A percentile compares a stretch with the other conserved stretches of the same genome.
These are phyloP conservation scores for Pseudocercospora vitis DNA, from an alignment of 2,329 filamentous ascomycete genomes.

Conservation along the genomic window DNA sequence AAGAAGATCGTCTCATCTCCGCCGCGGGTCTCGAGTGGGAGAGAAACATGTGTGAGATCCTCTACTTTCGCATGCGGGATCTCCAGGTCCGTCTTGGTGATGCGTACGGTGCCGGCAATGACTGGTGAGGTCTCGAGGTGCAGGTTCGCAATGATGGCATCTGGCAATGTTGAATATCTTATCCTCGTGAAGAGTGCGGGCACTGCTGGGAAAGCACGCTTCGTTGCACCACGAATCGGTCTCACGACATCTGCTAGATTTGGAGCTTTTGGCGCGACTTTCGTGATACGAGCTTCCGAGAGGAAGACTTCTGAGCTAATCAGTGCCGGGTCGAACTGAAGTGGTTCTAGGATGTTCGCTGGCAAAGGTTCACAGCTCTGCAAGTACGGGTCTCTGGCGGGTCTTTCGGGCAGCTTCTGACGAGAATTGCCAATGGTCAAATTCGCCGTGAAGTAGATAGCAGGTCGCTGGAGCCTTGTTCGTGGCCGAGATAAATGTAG, in stretches of 20 bases:
- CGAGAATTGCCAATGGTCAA: slow-evolving; percentile 19
- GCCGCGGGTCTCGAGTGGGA: slow-evolving; percentile 45
- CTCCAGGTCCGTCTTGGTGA: slow-evolving; percentile 60
- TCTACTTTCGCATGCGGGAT: slow-evolving; percentile 61
- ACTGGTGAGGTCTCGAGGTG: slow-evolving; percentile 33
- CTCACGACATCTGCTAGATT: slow-evolving; percentile 60
- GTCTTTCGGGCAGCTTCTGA: slow-evolving; percentile 54
- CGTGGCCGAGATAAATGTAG: slow-evolving; percentile 44
- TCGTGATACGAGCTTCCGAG: slow-evolving; percentile 71
- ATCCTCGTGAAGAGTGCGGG: slow-evolving; percentile 72
- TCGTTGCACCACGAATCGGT: slow-evolving; percentile 64
- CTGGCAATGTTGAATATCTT: slow-evolving; percentile 64
- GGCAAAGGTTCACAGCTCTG: slow-evolving; percentile 67
- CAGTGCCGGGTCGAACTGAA: slow-evolving; percentile 59
- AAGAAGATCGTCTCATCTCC: slow-evolving; percentile 75
- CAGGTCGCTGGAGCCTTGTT: slow-evolving; percentile 65
- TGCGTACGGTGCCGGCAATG: slow-evolving; percentile 46
- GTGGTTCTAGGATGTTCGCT: slow-evolving; percentile 74
- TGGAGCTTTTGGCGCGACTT: slow-evolving; percentile 67
- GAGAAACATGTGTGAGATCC: slow-evolving; percentile 20
- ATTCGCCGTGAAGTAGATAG: slow-evolving; percentile 59
- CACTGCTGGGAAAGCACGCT: slow-evolving; percentile 62
- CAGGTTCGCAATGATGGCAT: slow-evolving; percentile 31
- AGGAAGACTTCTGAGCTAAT: slow-evolving; percentile 59
- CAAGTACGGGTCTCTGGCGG: slow-evolving; percentile 64